Evolutionary conservation across 768 basidiomycete genomes (phyloP).

Genomic region (Cyclocybe cylindracea): DNA sequence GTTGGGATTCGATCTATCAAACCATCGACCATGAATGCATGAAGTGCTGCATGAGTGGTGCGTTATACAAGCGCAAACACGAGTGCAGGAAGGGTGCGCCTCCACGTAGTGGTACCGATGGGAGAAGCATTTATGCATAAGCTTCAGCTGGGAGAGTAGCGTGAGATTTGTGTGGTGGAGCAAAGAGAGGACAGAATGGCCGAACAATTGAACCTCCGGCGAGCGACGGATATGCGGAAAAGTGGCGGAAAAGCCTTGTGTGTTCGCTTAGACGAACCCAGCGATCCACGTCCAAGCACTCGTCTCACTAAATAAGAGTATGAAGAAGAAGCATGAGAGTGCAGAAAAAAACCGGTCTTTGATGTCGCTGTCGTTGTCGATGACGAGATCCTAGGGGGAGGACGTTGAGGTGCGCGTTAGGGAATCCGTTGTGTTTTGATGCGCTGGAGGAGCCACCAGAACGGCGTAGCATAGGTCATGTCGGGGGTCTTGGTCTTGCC

Average conservation of each 20-base stretch:
- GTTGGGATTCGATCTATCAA: conserved; percentile 40
- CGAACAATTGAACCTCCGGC: no score
- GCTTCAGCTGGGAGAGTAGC: conserved; percentile 68
- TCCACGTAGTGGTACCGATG: conserved; percentile 51
- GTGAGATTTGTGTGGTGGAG: conserved; percentile 53
- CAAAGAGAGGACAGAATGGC: no score
- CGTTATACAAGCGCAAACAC: conserved; percentile 48
- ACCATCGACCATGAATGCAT: conserved; percentile 36
- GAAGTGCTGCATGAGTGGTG: conserved; percentile 9
- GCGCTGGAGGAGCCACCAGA: conserved; percentile 27
- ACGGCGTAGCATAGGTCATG: conserved; percentile 36
- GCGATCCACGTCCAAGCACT: no score
- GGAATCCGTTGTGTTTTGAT: conserved; percentile 6
- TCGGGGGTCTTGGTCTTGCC: conserved; percentile 26
- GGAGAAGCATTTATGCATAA: conserved; percentile 65
- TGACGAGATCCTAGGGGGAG: no score
- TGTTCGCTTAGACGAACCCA: no score
- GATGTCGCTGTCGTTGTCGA: no score
- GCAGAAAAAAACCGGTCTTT: no score
- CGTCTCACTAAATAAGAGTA: no score
- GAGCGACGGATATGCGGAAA: no score
- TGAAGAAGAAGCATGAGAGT: no score
- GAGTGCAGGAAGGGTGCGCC: conserved; percentile 31
- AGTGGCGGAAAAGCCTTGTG: no score
- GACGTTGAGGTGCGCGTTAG: background rate